Base-by-base conservation (phyloP, 106 monocot genomes). In the Dioscorea zingiberensis region DNA sequence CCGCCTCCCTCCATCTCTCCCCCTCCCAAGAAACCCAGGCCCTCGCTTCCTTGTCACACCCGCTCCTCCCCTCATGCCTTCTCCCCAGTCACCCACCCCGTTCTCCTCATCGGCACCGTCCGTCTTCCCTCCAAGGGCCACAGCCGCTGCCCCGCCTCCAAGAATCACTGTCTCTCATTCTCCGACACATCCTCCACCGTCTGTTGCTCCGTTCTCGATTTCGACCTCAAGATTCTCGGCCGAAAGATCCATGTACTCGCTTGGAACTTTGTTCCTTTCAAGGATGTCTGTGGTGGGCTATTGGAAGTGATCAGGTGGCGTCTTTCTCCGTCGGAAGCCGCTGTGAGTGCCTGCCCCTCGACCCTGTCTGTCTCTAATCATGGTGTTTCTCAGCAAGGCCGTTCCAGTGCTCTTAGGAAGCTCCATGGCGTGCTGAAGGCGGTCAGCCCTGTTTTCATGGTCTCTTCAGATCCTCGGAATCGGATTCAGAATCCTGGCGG, bases 201-300 rank as follows among this genome's bases (percentile, higher is more conserved):
- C 27, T 88, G 81, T 68, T 88, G 84, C 74, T 69, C 69, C 44
- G 10, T 88, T 47, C 67, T 81, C 7, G 81, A 78, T 30, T 76
- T 81, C 26, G 78, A 88, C 32, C 72, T 69, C 71, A 32, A 45
- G 13, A 28, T 81, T 27, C 8, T 89, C 55, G 78, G 76, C 22
- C 57, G 63, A 7, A 27, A 64, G 51, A 66, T 89, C 62, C 60
- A 58, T 14, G 81, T 85, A 7, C 69, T 73, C 48, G 84, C 88
- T 2, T 89, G 78, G 78, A 89, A 89, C 54, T 89, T 81, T 72
- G 30, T 89, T 62, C 88, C 84, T 54, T 59, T 76, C 63, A 58
- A 71, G 19, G 25, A 67, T 47, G 9, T 23, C 0, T 5, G 59
- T 21, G 78, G 66, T 1, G 87, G 87, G 12, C 61, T 72, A 27